A percentile compares a stretch with the other conserved stretches of the same genome.
Conservation (phyloP, 2,329 filamentous ascomycete genomes). For the Cucurbitaria berberidis region DNA sequence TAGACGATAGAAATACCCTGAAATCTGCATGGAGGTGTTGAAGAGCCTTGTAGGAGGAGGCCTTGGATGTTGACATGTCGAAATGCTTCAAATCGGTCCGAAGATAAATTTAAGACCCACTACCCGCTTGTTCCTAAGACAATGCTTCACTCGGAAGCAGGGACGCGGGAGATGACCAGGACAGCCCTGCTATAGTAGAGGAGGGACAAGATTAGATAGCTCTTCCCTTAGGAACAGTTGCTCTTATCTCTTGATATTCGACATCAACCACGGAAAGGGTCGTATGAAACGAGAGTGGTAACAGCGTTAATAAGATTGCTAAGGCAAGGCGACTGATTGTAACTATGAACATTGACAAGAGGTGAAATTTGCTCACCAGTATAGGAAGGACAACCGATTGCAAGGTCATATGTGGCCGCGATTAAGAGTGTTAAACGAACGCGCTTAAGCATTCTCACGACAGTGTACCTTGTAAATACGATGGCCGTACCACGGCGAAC, state of each 20-base stretch:
- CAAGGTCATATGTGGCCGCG: neutral
- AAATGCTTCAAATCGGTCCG: neutral
- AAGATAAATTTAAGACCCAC: neutral
- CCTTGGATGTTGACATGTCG: neutral
- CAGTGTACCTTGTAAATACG: too few relatives aligned
- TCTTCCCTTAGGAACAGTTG: neutral
- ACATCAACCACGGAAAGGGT: neutral
- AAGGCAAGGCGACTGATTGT: neutral
- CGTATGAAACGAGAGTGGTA: neutral
- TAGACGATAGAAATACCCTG: too few relatives aligned
- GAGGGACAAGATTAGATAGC: neutral
- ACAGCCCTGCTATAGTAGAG: neutral
- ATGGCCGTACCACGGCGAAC: neutral
- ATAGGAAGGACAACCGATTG: neutral
- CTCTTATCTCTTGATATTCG: neutral
- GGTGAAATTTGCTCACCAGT: neutral
- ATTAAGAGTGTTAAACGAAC: neutral
- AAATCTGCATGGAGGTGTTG: neutral
- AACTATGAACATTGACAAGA: neutral
- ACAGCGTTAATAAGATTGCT: neutral
- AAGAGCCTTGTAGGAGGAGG: neutral
- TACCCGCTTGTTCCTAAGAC: neutral
- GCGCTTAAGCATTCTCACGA: neutral
- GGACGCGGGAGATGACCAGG: neutral
- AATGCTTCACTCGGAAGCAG: neutral